Conservation (phyloP, 768 basidiomycete genomes). For the Xerocomellus dryophilus region DNA sequence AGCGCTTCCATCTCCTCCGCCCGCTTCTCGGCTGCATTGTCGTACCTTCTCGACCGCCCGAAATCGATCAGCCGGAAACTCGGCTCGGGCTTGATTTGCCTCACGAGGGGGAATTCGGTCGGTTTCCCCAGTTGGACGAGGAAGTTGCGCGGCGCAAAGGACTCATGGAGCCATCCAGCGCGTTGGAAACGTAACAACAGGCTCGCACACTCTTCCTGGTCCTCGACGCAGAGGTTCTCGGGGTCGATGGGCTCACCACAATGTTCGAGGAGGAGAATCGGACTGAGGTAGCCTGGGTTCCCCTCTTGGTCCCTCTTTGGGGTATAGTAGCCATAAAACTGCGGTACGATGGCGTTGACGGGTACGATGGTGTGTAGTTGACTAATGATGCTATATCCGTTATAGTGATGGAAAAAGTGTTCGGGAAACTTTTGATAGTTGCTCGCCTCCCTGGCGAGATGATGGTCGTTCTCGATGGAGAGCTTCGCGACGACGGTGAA, state of each 20-base stretch:
- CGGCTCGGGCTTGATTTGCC: constrained; percentile 3
- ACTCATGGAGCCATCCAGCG: constrained; percentile 40
- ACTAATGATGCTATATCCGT: constrained; percentile 21
- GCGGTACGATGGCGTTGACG: constrained; percentile 51
- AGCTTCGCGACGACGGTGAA: constrained; percentile 47
- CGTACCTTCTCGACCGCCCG: constrained; percentile 34
- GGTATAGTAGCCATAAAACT: constrained; percentile 62
- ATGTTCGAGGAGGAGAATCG: constrained; percentile 47
- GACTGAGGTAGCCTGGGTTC: constrained; percentile 26
- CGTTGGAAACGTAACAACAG: constrained; percentile 41
- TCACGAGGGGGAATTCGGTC: constrained; percentile 20
- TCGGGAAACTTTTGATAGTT: constrained; percentile 30
- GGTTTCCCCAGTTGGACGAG: constrained; percentile 43
- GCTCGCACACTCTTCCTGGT: constrained; percentile 38
- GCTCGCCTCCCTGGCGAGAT: constrained; percentile 33
- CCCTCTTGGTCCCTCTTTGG: constrained; percentile 15
- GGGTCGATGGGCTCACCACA: constrained; percentile 40
- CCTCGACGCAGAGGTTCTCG: constrained; percentile 34
- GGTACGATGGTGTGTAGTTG: constrained; percentile 43
- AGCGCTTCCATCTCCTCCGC: constrained; percentile 3
- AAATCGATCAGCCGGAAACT: constrained; percentile 54
- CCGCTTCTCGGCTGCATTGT: background rate
- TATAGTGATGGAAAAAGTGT: constrained; percentile 27
- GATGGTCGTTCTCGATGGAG: constrained; percentile 36
- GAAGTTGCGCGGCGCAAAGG: constrained; percentile 42